Conservation (phyloP, 352 stramenopile genomes). For the Pythium utonaiense region DNA sequence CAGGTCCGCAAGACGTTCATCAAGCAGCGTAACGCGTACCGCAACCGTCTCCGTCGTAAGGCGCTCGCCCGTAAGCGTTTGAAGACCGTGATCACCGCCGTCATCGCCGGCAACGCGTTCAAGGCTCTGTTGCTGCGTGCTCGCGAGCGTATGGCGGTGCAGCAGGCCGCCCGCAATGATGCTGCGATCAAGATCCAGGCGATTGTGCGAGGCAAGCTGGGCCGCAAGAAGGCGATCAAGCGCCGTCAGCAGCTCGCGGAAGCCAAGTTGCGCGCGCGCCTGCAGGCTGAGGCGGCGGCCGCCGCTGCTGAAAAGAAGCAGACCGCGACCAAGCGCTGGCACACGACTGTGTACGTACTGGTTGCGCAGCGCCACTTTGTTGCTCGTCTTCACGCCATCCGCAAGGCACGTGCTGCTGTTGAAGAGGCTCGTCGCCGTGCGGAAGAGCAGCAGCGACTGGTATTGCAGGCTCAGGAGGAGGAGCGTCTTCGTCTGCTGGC, state of each 20-base stretch:
- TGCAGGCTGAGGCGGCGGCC: conserved; percentile 73
- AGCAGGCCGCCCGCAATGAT: conserved; percentile 13
- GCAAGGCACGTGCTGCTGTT: conserved; percentile 71
- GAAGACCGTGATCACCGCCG: conserved; percentile 59
- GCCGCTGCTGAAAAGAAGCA: conserved; percentile 61
- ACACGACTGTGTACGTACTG: conserved; percentile 58
- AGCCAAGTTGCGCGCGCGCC: conserved; percentile 71
- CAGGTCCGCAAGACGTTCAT: conserved; percentile 83
- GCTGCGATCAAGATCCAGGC: conserved; percentile 73
- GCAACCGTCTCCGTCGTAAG: conserved; percentile 65
- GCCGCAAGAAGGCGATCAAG: conserved; percentile 66
- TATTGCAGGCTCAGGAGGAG: conserved; percentile 65
- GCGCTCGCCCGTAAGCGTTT: conserved; percentile 65
- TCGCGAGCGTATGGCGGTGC: conserved; percentile 38
- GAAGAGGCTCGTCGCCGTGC: conserved; percentile 71
- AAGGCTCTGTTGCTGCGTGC: conserved; percentile 51
- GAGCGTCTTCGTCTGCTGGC: conserved; percentile 57
- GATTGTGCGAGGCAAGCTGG: conserved; percentile 79
- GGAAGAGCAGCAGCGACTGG: conserved; percentile 61
- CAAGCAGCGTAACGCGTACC: conserved; percentile 54
- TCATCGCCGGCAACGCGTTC: conserved; percentile 69
- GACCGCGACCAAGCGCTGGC: conserved; percentile 78
- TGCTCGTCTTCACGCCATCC: conserved; percentile 74
- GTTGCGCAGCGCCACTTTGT: conserved; percentile 81
- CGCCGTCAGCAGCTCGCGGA: conserved; percentile 65